Percentiles rank a stretch among this genome's conserved stretches.
These are phyloP conservation scores for Lasiosphaeris hirsuta DNA, from an alignment of 495 filamentous ascomycete species.

Conservation along the genomic window DNA sequence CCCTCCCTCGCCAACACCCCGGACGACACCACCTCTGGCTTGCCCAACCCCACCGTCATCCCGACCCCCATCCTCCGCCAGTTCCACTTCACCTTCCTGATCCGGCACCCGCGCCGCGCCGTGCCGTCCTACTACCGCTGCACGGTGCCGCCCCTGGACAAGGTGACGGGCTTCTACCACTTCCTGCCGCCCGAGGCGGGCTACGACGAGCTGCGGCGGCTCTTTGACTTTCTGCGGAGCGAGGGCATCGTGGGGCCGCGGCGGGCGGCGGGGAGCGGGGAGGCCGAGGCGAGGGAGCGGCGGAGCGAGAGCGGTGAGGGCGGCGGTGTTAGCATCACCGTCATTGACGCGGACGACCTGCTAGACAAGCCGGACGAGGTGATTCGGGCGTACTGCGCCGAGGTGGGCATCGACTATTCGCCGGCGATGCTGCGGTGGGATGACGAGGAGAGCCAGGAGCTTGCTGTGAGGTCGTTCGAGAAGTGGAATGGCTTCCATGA, in stretches of 20 bases:
- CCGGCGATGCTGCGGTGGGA: constrained; percentile 81
- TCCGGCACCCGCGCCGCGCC: constrained; percentile 82
- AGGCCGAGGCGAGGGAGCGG: constrained; percentile 14
- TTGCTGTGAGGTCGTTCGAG: constrained; percentile 70
- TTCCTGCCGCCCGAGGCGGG: constrained; percentile 87
- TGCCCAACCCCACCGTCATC: constrained; percentile 67
- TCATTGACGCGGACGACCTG: constrained; percentile 94
- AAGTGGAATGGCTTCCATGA: constrained; percentile 98
- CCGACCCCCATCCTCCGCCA: constrained; percentile 62
- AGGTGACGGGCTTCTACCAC: constrained; percentile 77
- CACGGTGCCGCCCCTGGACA: constrained; percentile 81
- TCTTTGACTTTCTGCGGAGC: constrained; percentile 76
- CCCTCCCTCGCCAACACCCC: constrained; percentile 64
- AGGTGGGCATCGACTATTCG: constrained; percentile 68
- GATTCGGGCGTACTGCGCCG: constrained; percentile 73
- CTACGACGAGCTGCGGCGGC: constrained; percentile 76
- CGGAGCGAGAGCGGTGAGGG: constrained; percentile 1
- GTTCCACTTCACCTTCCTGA: constrained; percentile 96
- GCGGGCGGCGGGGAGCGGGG: constrained; percentile 42
- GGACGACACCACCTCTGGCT: constrained; percentile 17
- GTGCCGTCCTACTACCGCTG: constrained; percentile 94
- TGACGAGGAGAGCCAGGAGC: constrained; percentile 60
- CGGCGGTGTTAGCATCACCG: constrained; percentile 58
- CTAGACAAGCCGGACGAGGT: constrained; percentile 74
- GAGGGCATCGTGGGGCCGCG: constrained; percentile 62